Evolutionary conservation across 306 rosid genomes (phyloP).

Genomic region (Trichosanthes truncata): DNA sequence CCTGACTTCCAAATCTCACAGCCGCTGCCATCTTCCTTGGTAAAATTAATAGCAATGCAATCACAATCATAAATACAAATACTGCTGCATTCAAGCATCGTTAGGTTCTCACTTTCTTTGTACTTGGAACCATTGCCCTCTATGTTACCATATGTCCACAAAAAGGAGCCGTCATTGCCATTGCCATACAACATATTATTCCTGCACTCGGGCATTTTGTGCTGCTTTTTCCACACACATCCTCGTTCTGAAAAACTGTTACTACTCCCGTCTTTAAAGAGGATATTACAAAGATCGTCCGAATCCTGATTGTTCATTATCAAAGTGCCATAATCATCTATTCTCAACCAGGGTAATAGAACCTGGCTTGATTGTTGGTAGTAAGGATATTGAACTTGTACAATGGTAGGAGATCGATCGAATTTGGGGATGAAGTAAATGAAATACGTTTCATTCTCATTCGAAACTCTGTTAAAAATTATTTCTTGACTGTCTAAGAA

Average conservation of each 20-base stretch:
- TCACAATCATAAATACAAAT: slow-evolving; percentile 8
- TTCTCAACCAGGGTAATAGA: neutral
- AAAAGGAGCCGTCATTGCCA: no score
- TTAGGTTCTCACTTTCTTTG: slow-evolving; percentile 1
- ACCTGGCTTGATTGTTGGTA: neutral
- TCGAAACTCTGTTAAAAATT: slow-evolving; percentile 4
- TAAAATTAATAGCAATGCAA: slow-evolving; percentile 7
- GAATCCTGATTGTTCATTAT: neutral
- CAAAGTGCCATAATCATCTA: neutral
- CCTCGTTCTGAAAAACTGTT: no score
- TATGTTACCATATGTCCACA: neutral
- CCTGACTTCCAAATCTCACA: slow-evolving; percentile 12
- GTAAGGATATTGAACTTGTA: no score
- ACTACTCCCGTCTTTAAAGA: neutral
- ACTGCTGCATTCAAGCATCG: neutral
- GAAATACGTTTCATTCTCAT: slow-evolving; percentile 17
- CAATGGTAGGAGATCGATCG: neutral
- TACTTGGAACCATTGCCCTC: neutral
- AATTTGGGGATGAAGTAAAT: no score
- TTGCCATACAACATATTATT: neutral
- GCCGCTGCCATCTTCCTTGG: slow-evolving; percentile 10
- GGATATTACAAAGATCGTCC: no score
- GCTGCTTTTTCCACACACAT: neutral
- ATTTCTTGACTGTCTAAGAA: neutral
- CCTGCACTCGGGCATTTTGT: neutral